Conservation (phyloP, 805 yeast genomes). For the Nakazawaea wyomingensis region DNA sequence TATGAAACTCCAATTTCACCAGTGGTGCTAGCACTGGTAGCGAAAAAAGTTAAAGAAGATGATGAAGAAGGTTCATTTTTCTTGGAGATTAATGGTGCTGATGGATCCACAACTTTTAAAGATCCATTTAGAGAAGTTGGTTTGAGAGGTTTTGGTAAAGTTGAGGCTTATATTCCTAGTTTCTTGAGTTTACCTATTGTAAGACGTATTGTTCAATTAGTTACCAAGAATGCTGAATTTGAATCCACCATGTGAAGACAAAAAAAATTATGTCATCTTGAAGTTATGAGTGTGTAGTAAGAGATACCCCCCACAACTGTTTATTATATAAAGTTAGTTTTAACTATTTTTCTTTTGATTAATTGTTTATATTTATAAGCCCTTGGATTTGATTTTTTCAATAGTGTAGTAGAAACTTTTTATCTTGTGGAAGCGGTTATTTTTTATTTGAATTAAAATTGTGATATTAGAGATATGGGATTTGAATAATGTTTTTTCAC, state of each 20-base stretch:
- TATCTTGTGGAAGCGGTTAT: too few relatives aligned
- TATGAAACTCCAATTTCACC: slow-evolving; percentile 90
- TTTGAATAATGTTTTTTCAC: too few relatives aligned
- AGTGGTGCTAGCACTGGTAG: slow-evolving; percentile 73
- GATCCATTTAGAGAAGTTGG: slow-evolving; percentile 78
- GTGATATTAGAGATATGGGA: too few relatives aligned
- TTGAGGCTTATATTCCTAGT: slow-evolving; percentile 91
- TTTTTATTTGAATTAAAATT: too few relatives aligned
- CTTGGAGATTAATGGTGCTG: slow-evolving; percentile 63
- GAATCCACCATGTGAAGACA: slow-evolving; percentile 8
- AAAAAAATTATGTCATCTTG: too few relatives aligned
- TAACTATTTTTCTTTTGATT: too few relatives aligned
- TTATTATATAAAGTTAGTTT: too few relatives aligned
- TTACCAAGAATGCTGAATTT: slow-evolving; percentile 62
- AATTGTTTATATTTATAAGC: too few relatives aligned
- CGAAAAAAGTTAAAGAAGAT: slow-evolving; percentile 64
- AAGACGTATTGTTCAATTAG: slow-evolving; percentile 83
- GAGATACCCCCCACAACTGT: too few relatives aligned
- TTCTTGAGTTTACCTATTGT: slow-evolving; percentile 87
- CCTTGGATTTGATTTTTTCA: too few relatives aligned
- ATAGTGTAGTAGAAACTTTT: too few relatives aligned
- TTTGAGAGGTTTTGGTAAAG: slow-evolving; percentile 71
- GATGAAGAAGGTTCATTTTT: slow-evolving; percentile 54
- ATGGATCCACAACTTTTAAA: slow-evolving; percentile 58
- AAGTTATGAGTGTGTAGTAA: too few relatives aligned